Evolutionary conservation across 2,329 filamentous ascomycete genomes (phyloP).

Genomic region (Pezizomycotina sp.): DNA sequence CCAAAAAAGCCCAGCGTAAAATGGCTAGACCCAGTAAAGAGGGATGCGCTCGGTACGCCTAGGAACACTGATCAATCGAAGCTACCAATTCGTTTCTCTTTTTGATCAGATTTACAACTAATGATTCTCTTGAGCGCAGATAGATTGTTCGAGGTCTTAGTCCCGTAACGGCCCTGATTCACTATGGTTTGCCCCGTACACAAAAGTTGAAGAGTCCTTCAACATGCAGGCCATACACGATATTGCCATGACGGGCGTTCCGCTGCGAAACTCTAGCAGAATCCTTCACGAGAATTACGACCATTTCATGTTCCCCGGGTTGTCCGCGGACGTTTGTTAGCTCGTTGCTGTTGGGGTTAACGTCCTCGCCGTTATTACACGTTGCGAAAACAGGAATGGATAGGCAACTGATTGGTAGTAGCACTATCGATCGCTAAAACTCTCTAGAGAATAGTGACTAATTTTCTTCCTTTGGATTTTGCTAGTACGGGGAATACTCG

Average conservation of each 20-base stretch:
- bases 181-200: constrained; percentile 63
- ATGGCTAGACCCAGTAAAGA: too few relatives aligned
- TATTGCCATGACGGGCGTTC: constrained; percentile 55
- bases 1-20: too few relatives aligned
- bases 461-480: constrained; percentile 11
- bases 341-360: constrained; percentile 54
- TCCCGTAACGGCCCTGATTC: constrained; percentile 2
- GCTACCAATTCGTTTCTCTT: too few relatives aligned
- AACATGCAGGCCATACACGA: constrained; percentile 91
- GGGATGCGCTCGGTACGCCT: too few relatives aligned
- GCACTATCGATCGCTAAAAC: neutral
- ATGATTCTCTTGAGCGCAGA: too few relatives aligned
- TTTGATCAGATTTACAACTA: too few relatives aligned
- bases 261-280: constrained; percentile 1
- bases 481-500: constrained; percentile 57
- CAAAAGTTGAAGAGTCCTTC: constrained; percentile 97
- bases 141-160: too few relatives aligned
- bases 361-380: constrained; percentile 50
- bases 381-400: constrained; percentile 43
- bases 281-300: constrained; percentile 61
- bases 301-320: constrained; percentile 82
- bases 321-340: constrained; percentile 86
- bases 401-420: constrained; percentile 36
- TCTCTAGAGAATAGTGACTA: constrained; percentile 4
- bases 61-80: too few relatives aligned